Evolutionary conservation across 495 filamentous ascomycete genomes (phyloP).

Genomic region (Hypoxylon crocopeplum): DNA sequence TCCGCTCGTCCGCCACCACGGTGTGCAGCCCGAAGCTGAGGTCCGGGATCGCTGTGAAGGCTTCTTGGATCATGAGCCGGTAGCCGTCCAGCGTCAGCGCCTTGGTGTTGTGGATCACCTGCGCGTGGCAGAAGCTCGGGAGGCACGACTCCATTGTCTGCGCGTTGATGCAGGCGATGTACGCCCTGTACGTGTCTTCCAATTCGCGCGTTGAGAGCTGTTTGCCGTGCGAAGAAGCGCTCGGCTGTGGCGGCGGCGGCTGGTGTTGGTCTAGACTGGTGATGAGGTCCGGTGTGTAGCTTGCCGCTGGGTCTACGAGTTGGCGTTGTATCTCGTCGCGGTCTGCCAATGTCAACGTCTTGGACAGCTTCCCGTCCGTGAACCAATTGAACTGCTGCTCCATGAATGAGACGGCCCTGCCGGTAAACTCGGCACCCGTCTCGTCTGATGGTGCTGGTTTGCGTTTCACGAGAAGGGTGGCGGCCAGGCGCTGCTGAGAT

Average conservation of each 20-base stretch:
- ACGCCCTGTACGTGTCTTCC: slow-evolving; percentile 27
- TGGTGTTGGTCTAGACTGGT: slow-evolving; percentile 5
- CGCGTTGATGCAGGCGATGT: slow-evolving; percentile 41
- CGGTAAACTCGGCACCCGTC: background rate
- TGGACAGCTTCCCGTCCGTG: slow-evolving; percentile 32
- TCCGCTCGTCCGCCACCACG: slow-evolving; percentile 33
- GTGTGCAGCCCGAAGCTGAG: slow-evolving; percentile 32
- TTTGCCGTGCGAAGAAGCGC: slow-evolving; percentile 8
- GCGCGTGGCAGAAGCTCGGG: slow-evolving; percentile 32
- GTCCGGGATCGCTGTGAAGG: slow-evolving; percentile 37
- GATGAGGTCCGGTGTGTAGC: slow-evolving; percentile 17
- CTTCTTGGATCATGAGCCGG: slow-evolving; percentile 35
- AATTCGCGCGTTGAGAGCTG: slow-evolving; percentile 24
- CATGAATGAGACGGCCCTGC: slow-evolving; percentile 24
- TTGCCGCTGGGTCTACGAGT: slow-evolving; percentile 6
- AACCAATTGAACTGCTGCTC: slow-evolving; percentile 35
- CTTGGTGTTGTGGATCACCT: slow-evolving; percentile 37
- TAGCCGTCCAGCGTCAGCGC: slow-evolving; percentile 34
- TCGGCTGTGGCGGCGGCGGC: slow-evolving; percentile 22
- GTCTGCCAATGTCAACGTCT: slow-evolving; percentile 29
- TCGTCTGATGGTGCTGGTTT: no score
- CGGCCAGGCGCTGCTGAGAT: slow-evolving; percentile 16
- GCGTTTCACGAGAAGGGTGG: slow-evolving; percentile 9
- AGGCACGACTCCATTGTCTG: slow-evolving; percentile 38
- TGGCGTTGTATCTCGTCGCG: slow-evolving; percentile 27